phyloP scores from a whole-genome alignment of 2,329 filamentous ascomycete genomes.

The Fonsecaea monophora region DNA sequence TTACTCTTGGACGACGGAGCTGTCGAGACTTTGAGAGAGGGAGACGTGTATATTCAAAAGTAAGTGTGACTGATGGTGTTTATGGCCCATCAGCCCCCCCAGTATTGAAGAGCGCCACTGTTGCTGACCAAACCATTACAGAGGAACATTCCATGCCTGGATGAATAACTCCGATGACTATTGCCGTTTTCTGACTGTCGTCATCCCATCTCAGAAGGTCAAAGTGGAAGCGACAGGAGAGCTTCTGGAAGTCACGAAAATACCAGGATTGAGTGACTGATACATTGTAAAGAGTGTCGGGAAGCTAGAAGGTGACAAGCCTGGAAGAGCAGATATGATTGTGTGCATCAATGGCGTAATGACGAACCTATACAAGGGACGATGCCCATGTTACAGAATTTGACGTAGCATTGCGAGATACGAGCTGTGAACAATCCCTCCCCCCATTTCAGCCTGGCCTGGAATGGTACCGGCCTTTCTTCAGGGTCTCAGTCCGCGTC shows the following conservation, averaged over 20 bases:
- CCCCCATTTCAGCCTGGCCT: too few species aligned
- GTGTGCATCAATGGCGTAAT: background rate
- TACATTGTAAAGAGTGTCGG: constrained; percentile 1
- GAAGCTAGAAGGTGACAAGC: background rate
- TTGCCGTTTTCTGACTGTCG: constrained; percentile 32
- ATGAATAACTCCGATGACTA: constrained; percentile 17
- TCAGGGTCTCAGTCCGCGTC: too few species aligned
- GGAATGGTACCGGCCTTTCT: too few species aligned
- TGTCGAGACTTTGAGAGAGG: constrained; percentile 38
- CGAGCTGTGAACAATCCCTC: too few species aligned
- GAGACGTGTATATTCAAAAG: constrained; percentile 42
- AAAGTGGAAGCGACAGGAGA: constrained; percentile 28
- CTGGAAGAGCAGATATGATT: background rate
- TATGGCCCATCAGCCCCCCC: background rate
- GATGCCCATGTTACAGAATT: too few species aligned
- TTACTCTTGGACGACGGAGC: constrained; percentile 42
- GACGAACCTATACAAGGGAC: too few species aligned
- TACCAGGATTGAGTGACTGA: constrained; percentile 21
- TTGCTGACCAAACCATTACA: background rate
- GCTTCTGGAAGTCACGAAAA: constrained; percentile 24
- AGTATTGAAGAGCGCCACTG: background rate
- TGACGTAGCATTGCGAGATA: too few species aligned
- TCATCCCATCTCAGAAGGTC: constrained; percentile 33
- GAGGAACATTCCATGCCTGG: constrained; percentile 25
- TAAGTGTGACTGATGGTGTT: constrained; percentile 7